Evolutionary conservation across 192 early-diverging fungal species (phyloP), one percentile per base, ranked within the genome.

Genomic region (Glomus cerebriforme): DNA sequence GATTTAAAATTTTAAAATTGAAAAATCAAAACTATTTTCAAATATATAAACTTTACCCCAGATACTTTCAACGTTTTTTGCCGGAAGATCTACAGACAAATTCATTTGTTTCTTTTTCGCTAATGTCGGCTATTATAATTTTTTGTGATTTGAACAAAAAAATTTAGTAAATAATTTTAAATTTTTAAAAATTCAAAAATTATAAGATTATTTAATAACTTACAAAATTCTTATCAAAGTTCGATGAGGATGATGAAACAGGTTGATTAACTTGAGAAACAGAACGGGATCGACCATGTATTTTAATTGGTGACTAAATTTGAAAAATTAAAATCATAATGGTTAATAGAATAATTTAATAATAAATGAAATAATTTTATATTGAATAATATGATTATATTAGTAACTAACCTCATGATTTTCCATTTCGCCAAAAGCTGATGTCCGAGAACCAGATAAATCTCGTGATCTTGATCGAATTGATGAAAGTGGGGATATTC

Each of bases 211-310:
- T 62, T 35, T 27, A 22, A 37, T 62, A 17, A 63, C 73, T 75
- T 62, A 75, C 73, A 59, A 75, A 75, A 60, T 75, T 60, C 7
- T 59, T 58, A 60, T 75, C 73, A 62, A 75, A 75, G 10, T 17
- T 75, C n/a, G 58, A 60, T 22, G 72, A 31, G 0, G 72, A 60
- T 27, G 73, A 63, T 37, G 73, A 63, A 45, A 39, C 37, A 62
- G 27, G 9, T 0, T 58, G n/a, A 26, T 10, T 60, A 4, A 49
- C 19, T 62, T 75, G 73, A 1, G 73, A 75, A 19, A 26, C 32
- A 5, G 73, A 60, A 37, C 73, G 73, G 34, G 73, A 34, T n/a
- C 73, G 73, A 1, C 71, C 71, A 73, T 73, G 71, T 6, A 49
- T 15, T 13, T 59, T 73, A 26, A 59, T 29, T 5, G 47, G 10